A percentile compares a stretch with the other conserved stretches of the same genome.
Evolutionary conservation across 208 protist species (phyloP).

Genomic region (Acanthamoeba healyi): DNA sequence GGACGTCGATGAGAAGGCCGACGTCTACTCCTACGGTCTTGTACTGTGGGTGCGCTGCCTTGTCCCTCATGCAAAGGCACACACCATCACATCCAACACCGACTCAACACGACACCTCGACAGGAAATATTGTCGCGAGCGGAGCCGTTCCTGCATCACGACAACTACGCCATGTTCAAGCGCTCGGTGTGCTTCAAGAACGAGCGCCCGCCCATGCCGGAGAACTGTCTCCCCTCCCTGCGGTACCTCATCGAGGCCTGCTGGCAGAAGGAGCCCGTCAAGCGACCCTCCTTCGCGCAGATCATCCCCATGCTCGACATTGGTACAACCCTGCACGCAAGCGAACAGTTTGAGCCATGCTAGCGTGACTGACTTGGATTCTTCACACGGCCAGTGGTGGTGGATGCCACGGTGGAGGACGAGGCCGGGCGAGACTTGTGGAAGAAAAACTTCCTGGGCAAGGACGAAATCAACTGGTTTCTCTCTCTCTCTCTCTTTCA

Average conservation of each 20-base stretch:
- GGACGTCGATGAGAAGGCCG: slow-evolving; percentile 80
- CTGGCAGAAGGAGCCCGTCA: slow-evolving; percentile 77
- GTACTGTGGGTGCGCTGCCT: slow-evolving; percentile 77
- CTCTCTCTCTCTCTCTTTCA: slow-evolving; percentile 24
- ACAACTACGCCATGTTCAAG: slow-evolving; percentile 80
- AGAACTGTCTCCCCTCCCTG: slow-evolving; percentile 72
- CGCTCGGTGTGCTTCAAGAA: slow-evolving; percentile 79
- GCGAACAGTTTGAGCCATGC: no score
- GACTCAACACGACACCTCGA: not conserved
- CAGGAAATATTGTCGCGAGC: slow-evolving; percentile 82
- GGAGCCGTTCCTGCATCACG: slow-evolving; percentile 84
- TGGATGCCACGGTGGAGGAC: slow-evolving; percentile 36
- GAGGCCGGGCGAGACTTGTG: slow-evolving; percentile 78
- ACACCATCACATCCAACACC: not conserved
- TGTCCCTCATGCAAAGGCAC: not conserved
- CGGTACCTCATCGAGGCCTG: slow-evolving; percentile 78
- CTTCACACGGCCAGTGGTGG: not conserved
- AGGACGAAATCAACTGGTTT: slow-evolving; percentile 78
- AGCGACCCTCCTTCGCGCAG: slow-evolving; percentile 49
- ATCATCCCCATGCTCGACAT: slow-evolving; percentile 69
- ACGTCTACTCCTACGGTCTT: slow-evolving; percentile 89
- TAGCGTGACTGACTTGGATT: not conserved
- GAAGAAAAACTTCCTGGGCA: slow-evolving; percentile 79
- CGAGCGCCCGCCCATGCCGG: slow-evolving; percentile 79
- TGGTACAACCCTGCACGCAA: not conserved